Evolutionary conservation across 2,329 filamentous ascomycete species (phyloP), one percentile per base, ranked within the genome.

Genomic region (Xylaria sp.): DNA sequence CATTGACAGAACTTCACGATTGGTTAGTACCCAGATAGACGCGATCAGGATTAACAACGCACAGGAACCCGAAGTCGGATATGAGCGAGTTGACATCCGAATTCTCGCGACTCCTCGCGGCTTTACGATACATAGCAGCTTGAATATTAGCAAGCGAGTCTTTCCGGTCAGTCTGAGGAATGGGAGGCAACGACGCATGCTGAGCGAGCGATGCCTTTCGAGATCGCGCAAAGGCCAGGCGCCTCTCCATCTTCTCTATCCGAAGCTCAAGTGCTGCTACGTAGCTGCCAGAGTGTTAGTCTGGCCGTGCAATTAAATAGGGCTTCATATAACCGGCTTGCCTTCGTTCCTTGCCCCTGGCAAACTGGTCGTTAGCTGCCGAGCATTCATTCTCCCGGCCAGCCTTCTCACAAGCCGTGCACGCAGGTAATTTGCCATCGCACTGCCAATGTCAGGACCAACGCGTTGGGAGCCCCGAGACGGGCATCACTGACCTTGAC

Each of bases 331-430:
- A 15, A 27, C 9, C 31, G 36, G 42, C 80, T 65, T 72, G 89
- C 89, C 94, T 98, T 75, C 95, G 86, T 77, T 98, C 96, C 79
- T 98, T 98, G 68, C 96, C 96, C 69, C 94, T 87, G 0, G 95
- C 94, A 79, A 97, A 98, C 78, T 97, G 94, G 76, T 98, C 95
- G 75, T 96, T 97, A 7, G 94, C 94, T 63, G 94, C 94, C 6
- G 94, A 97, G 78, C 96, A 99, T 77, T 96, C 94, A 67, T 86
- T 90, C 62, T 92, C 89, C 68, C 93, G 91, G 33, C 94, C 94
- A 15, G 93, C 93, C 80, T 94, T 94, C 79, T 97, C 95, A 77
- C 96, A 98, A 20, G 95, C 95, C 7, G 94, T 96, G 77, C 96
- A 99, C 7, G 94, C 94, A 11, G 96, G 96, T 42, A 98, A 84